Evolutionary conservation across 768 basidiomycete species (phyloP).

Genomic region (Rhizopogon salebrosus): DNA sequence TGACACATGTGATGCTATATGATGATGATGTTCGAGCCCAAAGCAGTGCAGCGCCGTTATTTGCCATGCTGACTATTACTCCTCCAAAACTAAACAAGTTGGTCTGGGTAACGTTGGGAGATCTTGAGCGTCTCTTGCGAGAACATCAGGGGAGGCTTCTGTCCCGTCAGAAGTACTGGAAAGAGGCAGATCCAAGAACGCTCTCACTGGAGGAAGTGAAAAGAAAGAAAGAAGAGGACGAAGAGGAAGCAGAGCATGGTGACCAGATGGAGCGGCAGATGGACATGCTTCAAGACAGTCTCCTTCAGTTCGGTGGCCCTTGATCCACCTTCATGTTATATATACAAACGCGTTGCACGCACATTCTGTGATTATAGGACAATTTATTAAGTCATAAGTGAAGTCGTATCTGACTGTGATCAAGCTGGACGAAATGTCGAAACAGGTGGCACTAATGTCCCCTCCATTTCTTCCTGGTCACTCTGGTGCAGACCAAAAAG

Average conservation of each 20-base stretch:
- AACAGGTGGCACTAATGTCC: background rate
- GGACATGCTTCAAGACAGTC: background rate
- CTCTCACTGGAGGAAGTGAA: background rate
- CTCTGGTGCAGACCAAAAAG: background rate
- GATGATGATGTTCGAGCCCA: too few species aligned
- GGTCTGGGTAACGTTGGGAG: conserved; percentile 18
- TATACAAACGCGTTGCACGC: background rate
- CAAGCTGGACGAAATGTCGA: background rate
- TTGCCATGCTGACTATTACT: too few species aligned
- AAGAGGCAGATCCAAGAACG: background rate
- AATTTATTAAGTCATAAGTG: background rate
- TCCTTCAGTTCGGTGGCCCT: background rate
- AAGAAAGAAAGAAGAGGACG: background rate
- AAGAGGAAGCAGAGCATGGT: background rate
- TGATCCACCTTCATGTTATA: too few species aligned
- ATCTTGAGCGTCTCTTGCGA: conserved; percentile 12
- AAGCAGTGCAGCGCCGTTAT: too few species aligned
- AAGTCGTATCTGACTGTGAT: background rate
- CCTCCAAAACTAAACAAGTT: too few species aligned
- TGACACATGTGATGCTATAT: too few species aligned
- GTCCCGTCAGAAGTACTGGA: conserved; percentile 1
- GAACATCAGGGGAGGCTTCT: conserved; percentile 6
- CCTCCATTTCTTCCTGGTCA: background rate
- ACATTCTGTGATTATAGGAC: background rate
- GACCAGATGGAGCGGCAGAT: background rate